Evolutionary conservation across 495 filamentous ascomycete genomes (phyloP).

Genomic region (Margaritispora aquatica): DNA sequence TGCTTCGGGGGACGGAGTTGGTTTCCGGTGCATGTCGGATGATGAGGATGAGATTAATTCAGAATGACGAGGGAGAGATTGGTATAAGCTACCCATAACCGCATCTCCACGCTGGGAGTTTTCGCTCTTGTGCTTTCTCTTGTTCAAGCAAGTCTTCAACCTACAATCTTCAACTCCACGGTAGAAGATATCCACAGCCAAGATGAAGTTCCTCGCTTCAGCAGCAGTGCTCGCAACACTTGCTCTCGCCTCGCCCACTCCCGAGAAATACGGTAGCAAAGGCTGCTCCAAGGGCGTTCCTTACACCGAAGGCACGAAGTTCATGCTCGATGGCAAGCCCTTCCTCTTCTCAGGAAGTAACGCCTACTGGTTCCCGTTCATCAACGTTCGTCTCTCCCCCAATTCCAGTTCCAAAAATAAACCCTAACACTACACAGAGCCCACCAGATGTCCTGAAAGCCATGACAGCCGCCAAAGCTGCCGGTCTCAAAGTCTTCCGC

Average conservation of each 20-base stretch:
- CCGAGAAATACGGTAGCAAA: conserved; percentile 1
- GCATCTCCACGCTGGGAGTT: too few species aligned
- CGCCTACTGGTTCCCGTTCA: conserved; percentile 68
- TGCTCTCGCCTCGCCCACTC: conserved; percentile 5
- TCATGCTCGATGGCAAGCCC: conserved; percentile 56
- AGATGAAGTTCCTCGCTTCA: conserved; percentile 23
- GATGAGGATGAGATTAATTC: too few species aligned
- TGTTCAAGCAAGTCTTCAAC: not conserved
- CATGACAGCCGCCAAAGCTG: conserved; percentile 40
- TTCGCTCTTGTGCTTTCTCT: not conserved
- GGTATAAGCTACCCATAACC: not conserved
- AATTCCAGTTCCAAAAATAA: not conserved
- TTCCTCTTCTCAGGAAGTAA: conserved; percentile 65
- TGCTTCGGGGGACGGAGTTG: not conserved
- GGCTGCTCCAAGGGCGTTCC: conserved; percentile 16
- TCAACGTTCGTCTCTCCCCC: conserved; percentile 33
- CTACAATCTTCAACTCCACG: too few species aligned
- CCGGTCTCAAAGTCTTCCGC: conserved; percentile 61
- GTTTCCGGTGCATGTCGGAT: not conserved
- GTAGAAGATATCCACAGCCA: not conserved
- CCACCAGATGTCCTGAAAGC: conserved; percentile 54
- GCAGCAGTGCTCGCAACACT: conserved; percentile 16
- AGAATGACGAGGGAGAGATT: not conserved
- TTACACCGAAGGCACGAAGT: conserved; percentile 35
- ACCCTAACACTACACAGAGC: not conserved